Evolutionary conservation across 1,284 basidiomycete genomes (phyloP), one percentile per base, ranked within the genome.

Genomic region (Malassezia slooffiae): DNA sequence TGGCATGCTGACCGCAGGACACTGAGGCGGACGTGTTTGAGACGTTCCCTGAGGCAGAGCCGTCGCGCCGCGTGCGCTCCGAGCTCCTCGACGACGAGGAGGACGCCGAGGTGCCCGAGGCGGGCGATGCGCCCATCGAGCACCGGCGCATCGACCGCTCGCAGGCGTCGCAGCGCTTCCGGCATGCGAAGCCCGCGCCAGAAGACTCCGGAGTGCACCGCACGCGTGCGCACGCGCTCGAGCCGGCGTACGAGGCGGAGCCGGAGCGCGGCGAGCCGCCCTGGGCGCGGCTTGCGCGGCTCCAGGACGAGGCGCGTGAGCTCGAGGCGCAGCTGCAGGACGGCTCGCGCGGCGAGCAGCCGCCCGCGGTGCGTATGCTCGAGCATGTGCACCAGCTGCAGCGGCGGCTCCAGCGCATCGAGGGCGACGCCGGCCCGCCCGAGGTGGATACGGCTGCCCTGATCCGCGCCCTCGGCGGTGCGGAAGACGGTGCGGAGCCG

Each of bases 1-100:
- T 13, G 23, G 2, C 20, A n/a, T n/a, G 16, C 16, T 35, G 11
- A 26, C 23, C 19, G 4, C 35, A 52, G 50, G 51, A 53, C 34
- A 42, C 43, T 4, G 51, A 38, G 33, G 38, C 47, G 12, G 46
- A 48, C 21, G 41, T 48, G 23, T 48, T 43, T 24, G 46, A 48
- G 33, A 29, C 46, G 15, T 13, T 34, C n/a, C 30, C 42, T 12
- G 21, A 20, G 23, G 2, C n/a, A 5, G 17, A 17, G 3, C 17
- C 22, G 2, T 22, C 28, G 5, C 16, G n/a, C 8, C n/a, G 27
- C 9, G 40, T 36, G 9, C 12, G 11, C 13, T 19, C 11, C 13
- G 23, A 17, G 6, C 22, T 13, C 12, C 15, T 19, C 12, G 16
- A 33, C 15, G 29, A 41, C 23, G 39, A 34, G 8, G 33, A 24